Base-by-base conservation (phyloP, 1,139 yeast species). In the Waltiozyma sp. region DNA sequence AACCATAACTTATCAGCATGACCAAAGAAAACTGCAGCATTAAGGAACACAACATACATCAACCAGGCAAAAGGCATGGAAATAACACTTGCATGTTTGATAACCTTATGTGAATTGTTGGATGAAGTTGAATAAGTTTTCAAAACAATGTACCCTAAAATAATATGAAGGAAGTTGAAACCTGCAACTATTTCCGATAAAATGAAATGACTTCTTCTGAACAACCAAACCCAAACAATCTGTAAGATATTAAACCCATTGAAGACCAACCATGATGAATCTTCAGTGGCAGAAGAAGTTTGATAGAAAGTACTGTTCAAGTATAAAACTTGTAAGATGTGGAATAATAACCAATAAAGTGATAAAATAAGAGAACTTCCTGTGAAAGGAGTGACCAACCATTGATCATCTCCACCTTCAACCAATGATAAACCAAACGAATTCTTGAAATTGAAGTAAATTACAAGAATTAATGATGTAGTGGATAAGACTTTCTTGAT, bases 1-100 rank as follows among this genome's bases (percentile, higher is more conserved):
- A 86, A 78, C 31, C 73, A 65, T 28, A 80, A 61, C 6, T 62
- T 56, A 13, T 64, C 55, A 37, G 68, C 61, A 21, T 21, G 23
- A 40, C 69, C 65, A 48, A 73, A 72, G 37, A 75, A 68, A 28
- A 80, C 80, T 3, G 94, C 89, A 35, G 94, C 93, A 55, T 82
- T 82, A 94, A 94, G 84, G 65, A 84, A 80, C 38, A 85, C 60
- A 24, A 77, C 80, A 57, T 77, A 81, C 49, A 82, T 60, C 36
- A 80, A 64, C 94, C 94, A 85, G 24, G 85, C 69, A 44, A 83
- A 62, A 28, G 95, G 93, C 54, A 83, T 54, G 1, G 89, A 86
- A 15, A 75, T 68, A 15, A 73, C 68, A n/a, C 88, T 72, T 49
- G 76, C 62, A 60, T 83, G 93, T 43, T 81, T 65, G 42, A 75